These are phyloP conservation scores for Acer campestre DNA, from an alignment of 345 rosid species.

Conservation along the genomic window DNA sequence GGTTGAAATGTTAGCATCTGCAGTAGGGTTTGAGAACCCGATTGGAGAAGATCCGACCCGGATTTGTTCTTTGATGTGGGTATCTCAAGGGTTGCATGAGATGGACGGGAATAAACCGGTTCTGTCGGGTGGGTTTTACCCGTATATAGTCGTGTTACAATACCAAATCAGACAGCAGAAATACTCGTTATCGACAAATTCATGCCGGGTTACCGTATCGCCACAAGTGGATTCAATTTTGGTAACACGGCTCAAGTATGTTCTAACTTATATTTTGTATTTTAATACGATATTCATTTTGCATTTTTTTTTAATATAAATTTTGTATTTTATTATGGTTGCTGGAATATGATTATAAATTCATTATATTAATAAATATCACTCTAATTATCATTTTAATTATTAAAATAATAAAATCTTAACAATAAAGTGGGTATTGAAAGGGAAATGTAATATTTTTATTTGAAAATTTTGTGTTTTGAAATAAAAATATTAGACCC, in stretches of 20 bases:
- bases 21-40: constrained; percentile 60
- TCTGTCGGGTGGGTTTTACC: constrained; percentile 62
- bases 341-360: background rate
- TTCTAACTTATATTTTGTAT: background rate
- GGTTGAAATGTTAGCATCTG: constrained; percentile 42
- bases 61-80: constrained; percentile 53
- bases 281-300: too few species aligned
- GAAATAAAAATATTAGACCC: too few species aligned
- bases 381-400: background rate
- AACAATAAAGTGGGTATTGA: background rate
- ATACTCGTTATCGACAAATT: constrained; percentile 48
- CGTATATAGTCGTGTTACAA: constrained; percentile 64
- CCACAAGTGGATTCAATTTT: constrained; percentile 66
- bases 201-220: constrained; percentile 54
- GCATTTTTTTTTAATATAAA: too few species aligned
- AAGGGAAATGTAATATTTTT: background rate
- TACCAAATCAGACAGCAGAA: constrained; percentile 60
- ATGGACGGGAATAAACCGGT: constrained; percentile 26
- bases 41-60: constrained; percentile 49
- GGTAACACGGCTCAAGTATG: constrained; percentile 69
- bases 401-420: background rate
- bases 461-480: background rate
- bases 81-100: constrained; percentile 35
- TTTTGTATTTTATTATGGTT: too few species aligned
- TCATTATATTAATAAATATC: background rate